Base-by-base conservation (phyloP, 75 land plant species). In the Selaginella tamariscina region DNA sequence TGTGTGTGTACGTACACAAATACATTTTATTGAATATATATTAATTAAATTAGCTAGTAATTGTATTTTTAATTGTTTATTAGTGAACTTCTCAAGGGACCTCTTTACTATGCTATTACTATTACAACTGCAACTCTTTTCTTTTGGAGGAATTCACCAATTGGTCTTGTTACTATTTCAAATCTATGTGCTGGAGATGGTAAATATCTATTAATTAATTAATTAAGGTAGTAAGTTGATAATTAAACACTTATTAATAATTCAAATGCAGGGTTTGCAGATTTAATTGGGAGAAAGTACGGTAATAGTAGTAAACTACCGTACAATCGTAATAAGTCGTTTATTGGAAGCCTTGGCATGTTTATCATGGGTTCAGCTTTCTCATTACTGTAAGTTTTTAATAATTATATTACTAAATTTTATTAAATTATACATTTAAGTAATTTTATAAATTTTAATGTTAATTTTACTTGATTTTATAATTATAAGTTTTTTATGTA, bases 181-280 rank as follows among this genome's bases (percentile, higher is more conserved):
- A 89, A 83, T 75, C 68, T 89, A 9, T 89, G 89, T 78, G 93
- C 89, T 64, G 93, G 93, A 72, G 93, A 89, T 76, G 93, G 93
- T 89, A 78, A 68, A 24, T 22, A 31, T 0, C 1, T 1, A 30
- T 24, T 1, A 2, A 9, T 21, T 22, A 24, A 15, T 1, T 9
- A 64, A 1, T 9, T 29, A 60, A 24, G 32, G 30, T 56, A 32
- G 1, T 63, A 1, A 20, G 27, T 54, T n/a, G n/a, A n/a, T n/a
- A n/a, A n/a, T n/a, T n/a, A n/a, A n/a, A n/a, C n/a, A n/a, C n/a
- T n/a, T n/a, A n/a, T 20, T 49, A 49, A 49, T 11, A 11, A 11
- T 9, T 59, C 23, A 8, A 5, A 23, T 57, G 31, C 82, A 94
- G 98, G 98, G 55, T 70, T 94, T 29, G 98, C 98, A 55, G 98